These are phyloP conservation scores for Tetrapisispora arboricola DNA, from an alignment of 805 yeast species.

Conservation along the genomic window DNA sequence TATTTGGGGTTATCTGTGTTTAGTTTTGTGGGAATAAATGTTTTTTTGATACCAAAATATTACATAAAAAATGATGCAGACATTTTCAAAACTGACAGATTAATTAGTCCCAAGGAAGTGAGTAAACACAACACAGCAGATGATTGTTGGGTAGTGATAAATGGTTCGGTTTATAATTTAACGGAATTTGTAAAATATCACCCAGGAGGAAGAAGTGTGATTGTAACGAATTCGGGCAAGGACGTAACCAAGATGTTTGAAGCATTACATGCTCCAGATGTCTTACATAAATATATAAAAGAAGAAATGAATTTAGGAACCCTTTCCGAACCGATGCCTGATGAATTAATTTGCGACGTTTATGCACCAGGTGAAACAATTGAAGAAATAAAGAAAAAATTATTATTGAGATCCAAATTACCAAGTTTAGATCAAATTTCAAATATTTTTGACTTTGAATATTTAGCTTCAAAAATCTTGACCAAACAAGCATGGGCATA, in stretches of 20 bases:
- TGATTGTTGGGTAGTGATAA: constrained; percentile 79
- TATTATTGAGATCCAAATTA: constrained; percentile 32
- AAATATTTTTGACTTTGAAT: constrained; percentile 80
- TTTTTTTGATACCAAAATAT: too few species aligned
- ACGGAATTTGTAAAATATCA: constrained; percentile 65
- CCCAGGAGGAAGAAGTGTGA: constrained; percentile 72
- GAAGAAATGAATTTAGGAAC: constrained; percentile 54
- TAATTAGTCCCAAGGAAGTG: constrained; percentile 41
- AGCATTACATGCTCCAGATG: constrained; percentile 88
- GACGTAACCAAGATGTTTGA: constrained; percentile 78
- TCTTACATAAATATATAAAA: constrained; percentile 53
- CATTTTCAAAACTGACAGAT: neutral
- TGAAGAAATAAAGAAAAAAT: constrained; percentile 23
- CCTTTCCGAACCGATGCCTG: constrained; percentile 30
- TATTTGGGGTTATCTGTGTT: neutral
- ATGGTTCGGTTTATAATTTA: constrained; percentile 70
- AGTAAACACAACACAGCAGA: constrained; percentile 55
- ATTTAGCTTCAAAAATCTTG: constrained; percentile 70
- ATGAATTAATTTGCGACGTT: constrained; percentile 19
- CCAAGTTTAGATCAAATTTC: constrained; percentile 65
- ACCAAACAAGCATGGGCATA: constrained; percentile 84
- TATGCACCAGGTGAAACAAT: constrained; percentile 28
- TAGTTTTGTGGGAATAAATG: neutral
- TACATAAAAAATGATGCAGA: neutral
- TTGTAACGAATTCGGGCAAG: constrained; percentile 70